phyloP scores from a whole-genome alignment of 2,329 filamentous ascomycete genomes.

The Exophiala lecanii-corni region DNA sequence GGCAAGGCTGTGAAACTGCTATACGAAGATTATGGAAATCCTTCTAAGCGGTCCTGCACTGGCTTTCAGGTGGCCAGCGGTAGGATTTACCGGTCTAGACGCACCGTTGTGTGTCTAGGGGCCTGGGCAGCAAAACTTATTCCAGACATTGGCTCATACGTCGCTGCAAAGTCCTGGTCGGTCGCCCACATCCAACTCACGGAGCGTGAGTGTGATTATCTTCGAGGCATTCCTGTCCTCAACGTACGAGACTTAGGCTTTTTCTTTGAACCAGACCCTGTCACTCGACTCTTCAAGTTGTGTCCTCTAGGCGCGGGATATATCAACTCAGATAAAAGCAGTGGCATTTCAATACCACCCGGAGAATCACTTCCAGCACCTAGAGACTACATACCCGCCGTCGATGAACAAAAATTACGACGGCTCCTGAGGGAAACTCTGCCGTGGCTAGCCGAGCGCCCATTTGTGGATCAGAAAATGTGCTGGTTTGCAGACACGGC shows the following conservation, averaged over 20 bases:
- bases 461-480: slow-evolving; percentile 53
- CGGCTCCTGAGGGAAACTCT: slow-evolving; percentile 49
- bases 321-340: slow-evolving; percentile 45
- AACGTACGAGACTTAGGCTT: slow-evolving; percentile 60
- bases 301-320: slow-evolving; percentile 57
- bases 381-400: slow-evolving; percentile 47
- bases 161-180: slow-evolving; percentile 55
- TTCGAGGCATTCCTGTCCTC: slow-evolving; percentile 57
- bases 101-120: slow-evolving; percentile 51
- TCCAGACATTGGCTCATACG: slow-evolving; percentile 47
- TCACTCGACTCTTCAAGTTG: slow-evolving; percentile 56
- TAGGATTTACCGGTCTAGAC: slow-evolving; percentile 14
- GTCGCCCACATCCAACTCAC: slow-evolving; percentile 57
- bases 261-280: slow-evolving; percentile 60
- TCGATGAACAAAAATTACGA: slow-evolving; percentile 51
- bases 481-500: slow-evolving; percentile 62
- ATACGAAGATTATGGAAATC: slow-evolving; percentile 39
- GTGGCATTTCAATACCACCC: slow-evolving; percentile 41
- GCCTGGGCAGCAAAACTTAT: slow-evolving; percentile 46
- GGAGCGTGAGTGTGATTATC: slow-evolving; percentile 48
- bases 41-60: slow-evolving; percentile 32
- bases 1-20: slow-evolving; percentile 37
- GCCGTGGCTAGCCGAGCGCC: slow-evolving; percentile 50
- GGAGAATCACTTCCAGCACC: slow-evolving; percentile 29
- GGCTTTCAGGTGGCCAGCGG: slow-evolving; percentile 39